These are phyloP conservation scores for Penicillium brasilianum DNA, from an alignment of 2,329 filamentous ascomycete genomes.

Conservation along the genomic window DNA sequence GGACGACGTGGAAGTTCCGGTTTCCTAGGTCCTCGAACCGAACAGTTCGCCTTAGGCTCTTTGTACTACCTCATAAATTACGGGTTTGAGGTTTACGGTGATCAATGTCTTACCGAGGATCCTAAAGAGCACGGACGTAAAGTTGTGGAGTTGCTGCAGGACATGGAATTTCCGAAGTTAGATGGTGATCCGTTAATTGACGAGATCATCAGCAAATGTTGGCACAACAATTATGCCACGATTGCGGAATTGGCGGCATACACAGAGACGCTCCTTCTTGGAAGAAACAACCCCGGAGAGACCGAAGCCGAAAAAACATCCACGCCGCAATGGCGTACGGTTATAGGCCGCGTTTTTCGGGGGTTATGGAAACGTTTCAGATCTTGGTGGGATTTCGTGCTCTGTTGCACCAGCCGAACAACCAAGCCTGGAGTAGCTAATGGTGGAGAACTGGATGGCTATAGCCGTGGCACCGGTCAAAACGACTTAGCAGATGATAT, in stretches of 20 bases:
- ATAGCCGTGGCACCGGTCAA: neutral
- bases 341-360: neutral
- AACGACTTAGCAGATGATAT: neutral
- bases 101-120: slow-evolving; percentile 35
- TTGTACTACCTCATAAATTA: slow-evolving; percentile 42
- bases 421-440: neutral
- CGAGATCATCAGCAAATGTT: slow-evolving; percentile 31
- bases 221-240: slow-evolving; percentile 29
- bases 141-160: slow-evolving; percentile 32
- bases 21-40: slow-evolving; percentile 36
- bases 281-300: neutral
- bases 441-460: neutral
- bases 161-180: slow-evolving; percentile 34
- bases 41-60: slow-evolving; percentile 41
- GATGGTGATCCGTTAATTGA: slow-evolving; percentile 36
- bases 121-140: slow-evolving; percentile 32
- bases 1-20: slow-evolving; percentile 30
- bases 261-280: slow-evolving; percentile 6
- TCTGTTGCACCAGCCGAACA: neutral
- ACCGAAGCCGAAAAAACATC: neutral
- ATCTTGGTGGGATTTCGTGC: slow-evolving; percentile 1
- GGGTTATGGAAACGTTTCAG: neutral
- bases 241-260: slow-evolving; percentile 28
- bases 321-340: slow-evolving; percentile 1
- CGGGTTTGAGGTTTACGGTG: slow-evolving; percentile 38